A percentile compares a stretch with the other conserved stretches of the same genome.
Conservation (phyloP, 768 basidiomycete species). For the Pleurotus giganteus region DNA sequence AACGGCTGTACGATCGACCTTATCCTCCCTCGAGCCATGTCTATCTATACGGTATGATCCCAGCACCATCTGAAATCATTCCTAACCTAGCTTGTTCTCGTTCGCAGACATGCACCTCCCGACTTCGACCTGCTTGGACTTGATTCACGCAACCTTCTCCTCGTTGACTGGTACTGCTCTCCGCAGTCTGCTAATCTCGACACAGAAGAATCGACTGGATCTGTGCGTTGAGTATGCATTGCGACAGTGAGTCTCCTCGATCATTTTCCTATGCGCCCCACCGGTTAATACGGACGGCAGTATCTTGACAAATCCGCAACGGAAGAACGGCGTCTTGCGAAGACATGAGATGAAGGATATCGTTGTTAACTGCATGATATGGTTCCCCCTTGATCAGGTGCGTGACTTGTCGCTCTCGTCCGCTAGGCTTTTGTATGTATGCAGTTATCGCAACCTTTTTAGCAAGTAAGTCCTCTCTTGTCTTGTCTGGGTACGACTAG, state of each 20-base stretch:
- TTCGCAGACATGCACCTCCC: conserved; percentile 1
- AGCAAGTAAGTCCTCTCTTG: neutral
- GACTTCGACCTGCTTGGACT: neutral
- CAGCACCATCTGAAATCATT: neutral
- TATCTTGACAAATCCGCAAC: neutral
- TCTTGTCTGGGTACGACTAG: neutral
- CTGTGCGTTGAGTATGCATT: conserved; percentile 4
- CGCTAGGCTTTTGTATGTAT: too few relatives aligned
- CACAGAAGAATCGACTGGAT: conserved; percentile 1
- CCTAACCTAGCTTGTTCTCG: neutral
- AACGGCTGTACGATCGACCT: conserved; percentile 13
- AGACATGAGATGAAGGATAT: conserved; percentile 8
- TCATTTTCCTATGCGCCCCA: too few relatives aligned
- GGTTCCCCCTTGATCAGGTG: conserved; percentile 4
- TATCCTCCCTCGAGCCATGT: conserved; percentile 18
- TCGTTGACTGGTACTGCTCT: neutral
- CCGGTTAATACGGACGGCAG: neutral
- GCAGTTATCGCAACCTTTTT: too few relatives aligned
- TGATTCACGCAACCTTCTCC: neutral
- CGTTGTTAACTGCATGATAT: conserved; percentile 4
- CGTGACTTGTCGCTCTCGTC: too few relatives aligned
- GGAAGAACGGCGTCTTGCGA: neutral
- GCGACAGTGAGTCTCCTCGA: neutral
- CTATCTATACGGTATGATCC: conserved; percentile 13
- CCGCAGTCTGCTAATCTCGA: neutral